phyloP scores from a whole-genome alignment of 1,284 basidiomycete genomes.

The Stygiomarasmius scandens region DNA sequence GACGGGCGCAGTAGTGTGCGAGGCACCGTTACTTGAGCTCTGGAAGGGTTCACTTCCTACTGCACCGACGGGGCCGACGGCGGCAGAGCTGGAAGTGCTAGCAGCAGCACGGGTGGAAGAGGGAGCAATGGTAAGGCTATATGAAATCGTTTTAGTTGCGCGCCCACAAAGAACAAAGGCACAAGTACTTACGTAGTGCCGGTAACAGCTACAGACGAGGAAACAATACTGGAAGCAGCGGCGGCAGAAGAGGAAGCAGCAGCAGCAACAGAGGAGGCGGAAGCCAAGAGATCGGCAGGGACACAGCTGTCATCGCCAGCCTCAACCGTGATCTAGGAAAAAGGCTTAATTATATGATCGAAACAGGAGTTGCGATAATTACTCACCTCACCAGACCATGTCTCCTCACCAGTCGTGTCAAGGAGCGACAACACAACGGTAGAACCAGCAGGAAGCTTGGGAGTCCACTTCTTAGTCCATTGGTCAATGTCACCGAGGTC shows the following conservation, averaged over 20 bases:
- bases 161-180: background rate
- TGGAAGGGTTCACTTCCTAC: constrained; percentile 11
- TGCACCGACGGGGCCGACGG: constrained; percentile 11
- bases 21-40: constrained; percentile 11
- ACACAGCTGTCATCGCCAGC: constrained; percentile 56
- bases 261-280: constrained; percentile 22
- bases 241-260: constrained; percentile 19
- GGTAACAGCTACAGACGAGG: background rate
- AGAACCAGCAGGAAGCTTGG: constrained; percentile 49
- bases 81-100: background rate
- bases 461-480: constrained; percentile 49
- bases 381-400: constrained; percentile 64
- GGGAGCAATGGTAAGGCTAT: constrained; percentile 1
- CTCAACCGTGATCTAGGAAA: constrained; percentile 54
- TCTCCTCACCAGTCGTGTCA: constrained; percentile 57
- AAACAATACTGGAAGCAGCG: background rate
- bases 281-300: constrained; percentile 16
- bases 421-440: constrained; percentile 56
- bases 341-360: constrained; percentile 7
- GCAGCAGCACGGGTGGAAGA: background rate
- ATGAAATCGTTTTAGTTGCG: background rate
- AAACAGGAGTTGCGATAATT: constrained; percentile 13
- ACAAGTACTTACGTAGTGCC: constrained; percentile 13
- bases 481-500: constrained; percentile 57
- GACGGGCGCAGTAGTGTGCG: constrained; percentile 9